Conservation (phyloP, 192 early-diverging fungal species). For the Backusella australiensis region DNA sequence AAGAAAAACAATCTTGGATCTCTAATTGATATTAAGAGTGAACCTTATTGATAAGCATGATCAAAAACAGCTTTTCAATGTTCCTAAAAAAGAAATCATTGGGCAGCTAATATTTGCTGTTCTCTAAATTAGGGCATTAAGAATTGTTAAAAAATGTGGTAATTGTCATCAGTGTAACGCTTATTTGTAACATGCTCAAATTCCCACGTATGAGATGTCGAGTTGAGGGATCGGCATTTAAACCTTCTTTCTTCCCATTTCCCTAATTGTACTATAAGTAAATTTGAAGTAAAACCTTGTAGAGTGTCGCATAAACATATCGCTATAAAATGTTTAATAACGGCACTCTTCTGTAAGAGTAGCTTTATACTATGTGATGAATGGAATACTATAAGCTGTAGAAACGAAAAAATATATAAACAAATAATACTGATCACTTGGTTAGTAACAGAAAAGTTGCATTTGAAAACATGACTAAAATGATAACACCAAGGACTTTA, state of each 20-base stretch:
- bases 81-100: conserved; percentile 7
- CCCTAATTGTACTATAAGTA: not conserved
- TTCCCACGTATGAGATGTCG: conserved; percentile 15
- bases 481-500: conserved; percentile 13
- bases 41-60: conserved; percentile 4
- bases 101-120: not conserved
- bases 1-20: not conserved
- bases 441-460: not conserved
- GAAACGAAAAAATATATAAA: not conserved
- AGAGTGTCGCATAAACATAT: not conserved
- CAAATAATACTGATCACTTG: not conserved
- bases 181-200: conserved; percentile 17
- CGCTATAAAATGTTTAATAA: not conserved
- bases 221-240: not conserved
- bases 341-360: not conserved
- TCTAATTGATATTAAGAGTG: not conserved
- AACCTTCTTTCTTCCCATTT: not conserved
- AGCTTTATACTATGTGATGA: not conserved
- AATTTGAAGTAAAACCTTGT: not conserved
- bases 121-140: not conserved
- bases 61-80: not conserved
- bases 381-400: not conserved
- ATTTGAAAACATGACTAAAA: conserved; percentile 7
- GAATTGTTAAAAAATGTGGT: conserved; percentile 3
- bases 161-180: conserved; percentile 14